These are phyloP conservation scores for Mortierella hygrophila DNA, from an alignment of 192 early-diverging fungal genomes.

Conservation along the genomic window DNA sequence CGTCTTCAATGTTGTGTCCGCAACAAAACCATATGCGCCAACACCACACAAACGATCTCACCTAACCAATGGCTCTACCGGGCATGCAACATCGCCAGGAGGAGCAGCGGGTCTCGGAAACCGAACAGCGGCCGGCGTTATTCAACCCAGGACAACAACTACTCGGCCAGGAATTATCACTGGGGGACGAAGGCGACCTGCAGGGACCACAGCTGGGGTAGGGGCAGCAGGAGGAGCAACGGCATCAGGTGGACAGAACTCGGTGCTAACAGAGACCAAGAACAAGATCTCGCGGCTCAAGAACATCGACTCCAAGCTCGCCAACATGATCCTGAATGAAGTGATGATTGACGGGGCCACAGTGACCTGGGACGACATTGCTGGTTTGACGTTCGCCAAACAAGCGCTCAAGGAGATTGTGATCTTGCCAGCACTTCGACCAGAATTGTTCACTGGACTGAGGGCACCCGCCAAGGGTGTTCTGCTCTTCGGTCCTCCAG, in stretches of 20 bases:
- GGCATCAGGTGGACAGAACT: conserved; percentile 2
- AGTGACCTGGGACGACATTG: conserved; percentile 80
- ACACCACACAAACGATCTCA: conserved; percentile 19
- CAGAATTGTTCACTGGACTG: conserved; percentile 74
- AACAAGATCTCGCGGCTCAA: conserved; percentile 50
- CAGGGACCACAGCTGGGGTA: conserved; percentile 6
- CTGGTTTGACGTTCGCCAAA: conserved; percentile 84
- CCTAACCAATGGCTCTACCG: conserved; percentile 11
- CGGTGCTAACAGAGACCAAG: conserved; percentile 45
- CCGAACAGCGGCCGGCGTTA: not conserved
- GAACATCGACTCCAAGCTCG: conserved; percentile 57
- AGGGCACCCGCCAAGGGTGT: conserved; percentile 90
- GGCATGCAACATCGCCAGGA: not conserved
- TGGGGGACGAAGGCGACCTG: conserved; percentile 33
- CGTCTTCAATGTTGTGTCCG: conserved; percentile 31
- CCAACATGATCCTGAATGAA: conserved; percentile 59
- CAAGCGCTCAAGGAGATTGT: conserved; percentile 80
- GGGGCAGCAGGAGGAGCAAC: not conserved
- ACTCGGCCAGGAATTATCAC: conserved; percentile 51
- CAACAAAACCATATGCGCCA: conserved; percentile 6
- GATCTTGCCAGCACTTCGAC: conserved; percentile 76
- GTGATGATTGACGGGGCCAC: conserved; percentile 48
- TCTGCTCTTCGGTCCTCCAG: conserved; percentile 90
- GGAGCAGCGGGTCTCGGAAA: not conserved
- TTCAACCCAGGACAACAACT: not conserved